phyloP scores from a whole-genome alignment of 345 rosid species.

The Boechera divaricarpa region DNA sequence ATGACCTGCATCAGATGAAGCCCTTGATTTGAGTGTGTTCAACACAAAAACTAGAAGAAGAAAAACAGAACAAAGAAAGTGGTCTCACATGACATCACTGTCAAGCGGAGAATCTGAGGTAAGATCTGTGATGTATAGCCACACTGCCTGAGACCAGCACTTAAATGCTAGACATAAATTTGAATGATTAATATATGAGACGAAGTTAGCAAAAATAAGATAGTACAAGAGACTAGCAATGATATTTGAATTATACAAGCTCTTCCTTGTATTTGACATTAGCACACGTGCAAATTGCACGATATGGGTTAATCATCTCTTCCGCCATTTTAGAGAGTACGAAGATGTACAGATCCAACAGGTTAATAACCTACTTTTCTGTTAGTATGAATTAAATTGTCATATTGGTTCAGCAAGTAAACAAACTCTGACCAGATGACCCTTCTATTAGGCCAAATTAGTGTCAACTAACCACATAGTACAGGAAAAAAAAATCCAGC shows the following conservation, averaged over 20 bases:
- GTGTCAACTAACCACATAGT: slow-evolving; percentile 16
- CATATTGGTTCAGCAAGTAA: slow-evolving; percentile 29
- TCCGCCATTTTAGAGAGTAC: slow-evolving; percentile 18
- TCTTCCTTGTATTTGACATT: slow-evolving; percentile 21
- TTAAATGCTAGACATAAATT: slow-evolving; percentile 72
- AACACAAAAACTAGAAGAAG: slow-evolving; percentile 33
- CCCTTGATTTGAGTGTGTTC: slow-evolving; percentile 33
- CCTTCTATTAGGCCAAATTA: slow-evolving; percentile 6
- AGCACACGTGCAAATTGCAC: slow-evolving; percentile 18
- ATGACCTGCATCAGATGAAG: slow-evolving; percentile 68
- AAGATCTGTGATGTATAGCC: slow-evolving; percentile 67
- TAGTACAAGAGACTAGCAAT: slow-evolving; percentile 8
- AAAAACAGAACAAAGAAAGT: slow-evolving; percentile 37
- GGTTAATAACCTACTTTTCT: slow-evolving; percentile 24
- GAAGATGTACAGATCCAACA: slow-evolving; percentile 30
- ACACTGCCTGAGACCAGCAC: slow-evolving; percentile 97
- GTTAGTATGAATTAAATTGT: background rate
- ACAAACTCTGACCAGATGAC: slow-evolving; percentile 22
- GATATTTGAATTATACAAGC: slow-evolving; percentile 15
- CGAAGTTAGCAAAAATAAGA: slow-evolving; percentile 21
- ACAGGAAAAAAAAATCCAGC: background rate
- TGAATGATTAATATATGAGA: slow-evolving; percentile 31
- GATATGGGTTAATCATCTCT: slow-evolving; percentile 21
- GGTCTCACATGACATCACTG: slow-evolving; percentile 88
- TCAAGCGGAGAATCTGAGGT: slow-evolving; percentile 70